These are phyloP conservation scores for Mucor indicus DNA, from an alignment of 371 early-diverging fungal genomes.

Conservation along the genomic window DNA sequence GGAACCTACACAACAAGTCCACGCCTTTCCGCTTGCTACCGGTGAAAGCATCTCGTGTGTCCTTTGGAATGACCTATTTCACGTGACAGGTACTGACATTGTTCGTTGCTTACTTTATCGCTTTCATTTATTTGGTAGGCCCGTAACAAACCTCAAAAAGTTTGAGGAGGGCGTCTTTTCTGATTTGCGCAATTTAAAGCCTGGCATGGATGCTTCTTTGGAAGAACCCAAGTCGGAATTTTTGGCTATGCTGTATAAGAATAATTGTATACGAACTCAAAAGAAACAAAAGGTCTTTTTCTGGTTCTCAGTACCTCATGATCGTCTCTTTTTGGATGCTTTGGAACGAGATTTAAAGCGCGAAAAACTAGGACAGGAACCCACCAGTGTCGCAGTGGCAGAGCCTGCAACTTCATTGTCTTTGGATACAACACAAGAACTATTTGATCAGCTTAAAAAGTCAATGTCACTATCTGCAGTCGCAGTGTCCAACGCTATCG, in stretches of 20 bases:
- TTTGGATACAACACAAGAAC: slow-evolving; percentile 54
- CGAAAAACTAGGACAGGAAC: slow-evolving; percentile 79
- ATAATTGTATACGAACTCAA: slow-evolving; percentile 98
- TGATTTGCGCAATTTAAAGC: slow-evolving; percentile 97
- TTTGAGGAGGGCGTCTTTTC: slow-evolving; percentile 99
- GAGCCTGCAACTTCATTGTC: slow-evolving; percentile 60
- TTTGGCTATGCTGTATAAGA: slow-evolving; percentile 95
- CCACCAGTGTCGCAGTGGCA: slow-evolving; percentile 72
- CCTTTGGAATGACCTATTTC: slow-evolving; percentile 86
- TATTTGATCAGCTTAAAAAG: slow-evolving; percentile 54
- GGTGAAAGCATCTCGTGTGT: slow-evolving; percentile 91
- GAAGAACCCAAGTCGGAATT: slow-evolving; percentile 97
- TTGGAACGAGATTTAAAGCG: slow-evolving; percentile 97
- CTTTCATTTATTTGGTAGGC: slow-evolving; percentile 89
- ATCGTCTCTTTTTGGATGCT: slow-evolving; percentile 95
- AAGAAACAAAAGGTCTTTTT: slow-evolving; percentile 99
- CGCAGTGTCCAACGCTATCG: slow-evolving; percentile 30
- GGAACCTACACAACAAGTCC: slow-evolving; percentile 49
- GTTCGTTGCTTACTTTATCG: slow-evolving; percentile 93
- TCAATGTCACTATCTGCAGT: slow-evolving; percentile 40
- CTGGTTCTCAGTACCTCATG: slow-evolving; percentile 98
- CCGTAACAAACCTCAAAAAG: slow-evolving; percentile 92
- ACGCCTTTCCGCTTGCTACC: slow-evolving; percentile 73
- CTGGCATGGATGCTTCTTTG: slow-evolving; percentile 94
- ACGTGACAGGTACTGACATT: slow-evolving; percentile 99